Conservation (phyloP, 1,284 basidiomycete species). For the Ustilago nuda region DNA sequence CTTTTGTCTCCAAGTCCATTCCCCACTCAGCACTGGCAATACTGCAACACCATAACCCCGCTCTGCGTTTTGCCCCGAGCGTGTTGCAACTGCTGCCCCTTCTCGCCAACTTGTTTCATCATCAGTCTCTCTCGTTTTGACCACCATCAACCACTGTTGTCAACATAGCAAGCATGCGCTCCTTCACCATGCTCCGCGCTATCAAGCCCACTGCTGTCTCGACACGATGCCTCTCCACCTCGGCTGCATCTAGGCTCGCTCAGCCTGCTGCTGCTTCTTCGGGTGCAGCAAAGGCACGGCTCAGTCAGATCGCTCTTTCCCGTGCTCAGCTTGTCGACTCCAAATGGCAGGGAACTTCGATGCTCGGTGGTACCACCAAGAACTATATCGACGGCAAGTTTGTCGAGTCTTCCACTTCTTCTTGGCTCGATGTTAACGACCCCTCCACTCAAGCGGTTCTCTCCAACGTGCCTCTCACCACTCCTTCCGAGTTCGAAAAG, state of each 20-base stretch:
- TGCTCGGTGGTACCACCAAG: slow-evolving; percentile 78
- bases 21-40: background rate
- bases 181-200: slow-evolving; percentile 30
- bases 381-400: slow-evolving; percentile 91
- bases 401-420: slow-evolving; percentile 79
- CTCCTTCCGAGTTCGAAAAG: slow-evolving; percentile 81
- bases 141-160: slow-evolving; percentile 8
- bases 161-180: slow-evolving; percentile 21
- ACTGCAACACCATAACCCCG: slow-evolving; percentile 12
- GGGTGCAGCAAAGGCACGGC: slow-evolving; percentile 29
- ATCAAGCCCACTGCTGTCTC: slow-evolving; percentile 27
- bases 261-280: slow-evolving; percentile 32
- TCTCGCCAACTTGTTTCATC: background rate
- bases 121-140: background rate
- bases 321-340: slow-evolving; percentile 58
- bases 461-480: slow-evolving; percentile 89
- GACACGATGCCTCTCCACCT: slow-evolving; percentile 42
- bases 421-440: slow-evolving; percentile 88
- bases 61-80: slow-evolving; percentile 1
- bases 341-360: slow-evolving; percentile 84
- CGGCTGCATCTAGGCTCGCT: slow-evolving; percentile 29
- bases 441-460: slow-evolving; percentile 90
- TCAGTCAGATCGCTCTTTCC: slow-evolving; percentile 51
- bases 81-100: background rate
- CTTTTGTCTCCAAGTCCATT: background rate